Base-by-base conservation (phyloP, 1,284 basidiomycete genomes). In the Microbotryum intermedium region DNA sequence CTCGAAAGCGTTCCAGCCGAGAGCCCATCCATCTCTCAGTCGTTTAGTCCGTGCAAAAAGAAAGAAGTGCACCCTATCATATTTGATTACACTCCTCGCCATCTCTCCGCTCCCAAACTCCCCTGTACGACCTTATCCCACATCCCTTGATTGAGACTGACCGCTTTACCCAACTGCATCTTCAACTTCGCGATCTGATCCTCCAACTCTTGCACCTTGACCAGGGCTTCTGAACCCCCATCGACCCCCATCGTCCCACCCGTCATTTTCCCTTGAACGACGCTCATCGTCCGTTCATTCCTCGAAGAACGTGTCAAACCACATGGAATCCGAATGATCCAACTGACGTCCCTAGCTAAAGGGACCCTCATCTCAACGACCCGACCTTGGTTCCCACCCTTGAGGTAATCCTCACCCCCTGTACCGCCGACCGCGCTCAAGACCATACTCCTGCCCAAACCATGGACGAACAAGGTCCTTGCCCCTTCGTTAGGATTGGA, bases 51-150 rank as follows among this genome's bases (percentile, higher is more conserved):
- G 25, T 29, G n/a, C 26, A 51, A n/a, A 51, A 30, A 10, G 21
- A 49, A 10, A 16, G 20, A 25, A 49, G 13, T 49, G 10, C 21
- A 49, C 10, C 21, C 11, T 21, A 10, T 20, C 46, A 48, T 10
- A 3, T 20, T 26, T 5, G 11, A 16, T 21, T 48, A 9, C 46
- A 18, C n/a, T 47, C 46, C 21, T 11, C 21, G 11, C 46, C 21
- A 47, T 47, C 21, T 11, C 29, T 47, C 59, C 20, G 52, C 53
- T 44, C 44, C 62, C 20, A 69, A 23, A 20, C 55, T 59, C 42
- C 59, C 52, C 34, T 71, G 64, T 20, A 70, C 67, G 18, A 69
- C 51, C 47, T 43, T 50, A 34, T 61, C 64, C 70, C 70, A 71
- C 62, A 71, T 68, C 25, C 50, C 53, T 29, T 71, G 67, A 53